Evolutionary conservation across 305 asterid species (phyloP), one percentile per base, ranked within the genome.

Genomic region (Striga hermonthica): DNA sequence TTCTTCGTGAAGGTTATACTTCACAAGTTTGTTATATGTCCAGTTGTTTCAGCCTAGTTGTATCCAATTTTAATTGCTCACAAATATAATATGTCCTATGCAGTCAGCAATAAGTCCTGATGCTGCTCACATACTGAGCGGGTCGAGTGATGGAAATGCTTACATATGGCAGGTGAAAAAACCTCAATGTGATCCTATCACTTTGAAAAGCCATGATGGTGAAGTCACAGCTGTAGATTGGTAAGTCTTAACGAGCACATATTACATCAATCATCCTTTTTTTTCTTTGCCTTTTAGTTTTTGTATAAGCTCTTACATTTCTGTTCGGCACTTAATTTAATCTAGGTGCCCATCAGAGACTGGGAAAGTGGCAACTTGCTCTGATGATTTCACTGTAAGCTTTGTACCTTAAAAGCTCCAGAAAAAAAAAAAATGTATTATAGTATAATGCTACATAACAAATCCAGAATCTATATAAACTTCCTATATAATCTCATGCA

Each of bases 211-310:
- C 76, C 99, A 93, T 38, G 89, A 80, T 56, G 95, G 95, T 66
- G 95, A 90, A 86, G 97, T 93, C 73, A 90, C 96, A 52, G 86
- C 96, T 47, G 97, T 93, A 36, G 95, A 85, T 60, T 93, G 99
- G 99, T 93, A 80, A 43, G 75, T 5, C 62, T 57, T 34, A 47
- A 9, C 4, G 9, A 60, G 35, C 34, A 36, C 12, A 15, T 53
- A 11, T 41, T 4, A 10, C 8, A 34, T 15, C 4, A 34, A 22
- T n/a, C 6, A 54, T 7, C 38, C 31, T 54, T 28, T 41, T 4
- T 36, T 44, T 54, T n/a, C 22, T 11, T 12, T 43, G 47, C 48
- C 1, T 10, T 22, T 22, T 61, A 47, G 15, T 10, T 22, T 22
- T 61, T 47, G 15, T 10, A 44, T 35, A 39, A 57, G 74, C 62